Conservation (phyloP, 2,329 filamentous ascomycete genomes). For the Botrytis squamosa region DNA sequence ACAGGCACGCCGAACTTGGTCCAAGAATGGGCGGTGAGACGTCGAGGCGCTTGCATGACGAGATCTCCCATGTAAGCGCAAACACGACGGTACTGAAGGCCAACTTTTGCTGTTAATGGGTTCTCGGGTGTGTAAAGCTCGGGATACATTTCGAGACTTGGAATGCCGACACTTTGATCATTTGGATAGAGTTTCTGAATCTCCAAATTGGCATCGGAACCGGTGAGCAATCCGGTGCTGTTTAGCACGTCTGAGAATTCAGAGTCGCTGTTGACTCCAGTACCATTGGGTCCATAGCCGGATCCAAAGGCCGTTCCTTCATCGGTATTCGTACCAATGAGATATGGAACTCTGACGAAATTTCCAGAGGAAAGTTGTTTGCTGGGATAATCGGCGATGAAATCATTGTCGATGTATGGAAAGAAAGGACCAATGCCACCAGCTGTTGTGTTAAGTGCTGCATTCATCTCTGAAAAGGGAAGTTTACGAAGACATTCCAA, state of each 20-base stretch:
- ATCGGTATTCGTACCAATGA: conserved; percentile 42
- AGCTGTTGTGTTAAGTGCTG: conserved; percentile 37
- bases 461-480: conserved; percentile 35
- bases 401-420: conserved; percentile 42
- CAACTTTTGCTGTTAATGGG: conserved; percentile 36
- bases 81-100: conserved; percentile 34
- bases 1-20: conserved; percentile 22
- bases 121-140: conserved; percentile 28
- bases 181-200: conserved; percentile 52
- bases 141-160: conserved; percentile 35
- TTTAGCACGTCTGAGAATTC: conserved; percentile 24
- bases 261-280: conserved; percentile 34
- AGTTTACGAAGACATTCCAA: conserved; percentile 37
- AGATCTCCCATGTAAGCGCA: conserved; percentile 28
- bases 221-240: neutral
- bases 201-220: conserved; percentile 20
- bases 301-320: conserved; percentile 45
- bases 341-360: conserved; percentile 46
- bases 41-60: conserved; percentile 21
- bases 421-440: conserved; percentile 40
- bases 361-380: conserved; percentile 48
- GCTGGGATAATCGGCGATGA: conserved; percentile 49
- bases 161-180: conserved; percentile 49
- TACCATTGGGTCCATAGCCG: conserved; percentile 8
- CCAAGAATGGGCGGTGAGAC: conserved; percentile 25